These are phyloP conservation scores for Adiantum capillusveneris DNA, from an alignment of 75 land plant species.

Conservation along the genomic window DNA sequence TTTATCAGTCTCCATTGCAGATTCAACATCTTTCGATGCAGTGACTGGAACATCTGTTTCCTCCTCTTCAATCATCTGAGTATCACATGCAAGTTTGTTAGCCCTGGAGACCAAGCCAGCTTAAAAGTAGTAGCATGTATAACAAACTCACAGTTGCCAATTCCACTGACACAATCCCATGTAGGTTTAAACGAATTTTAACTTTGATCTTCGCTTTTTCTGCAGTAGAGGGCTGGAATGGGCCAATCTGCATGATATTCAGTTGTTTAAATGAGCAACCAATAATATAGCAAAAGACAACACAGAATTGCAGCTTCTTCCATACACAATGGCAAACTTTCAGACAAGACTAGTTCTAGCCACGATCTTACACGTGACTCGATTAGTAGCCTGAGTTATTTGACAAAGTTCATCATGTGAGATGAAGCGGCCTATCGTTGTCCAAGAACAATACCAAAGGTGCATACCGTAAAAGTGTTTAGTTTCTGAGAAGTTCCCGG, in stretches of 20 bases:
- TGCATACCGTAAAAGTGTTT: constrained; percentile 48
- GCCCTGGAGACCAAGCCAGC: too few species aligned
- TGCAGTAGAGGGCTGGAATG: constrained; percentile 39
- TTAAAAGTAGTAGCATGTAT: too few species aligned
- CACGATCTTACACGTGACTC: too few species aligned
- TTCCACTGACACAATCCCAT: constrained; percentile 68
- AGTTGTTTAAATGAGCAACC: neutral
- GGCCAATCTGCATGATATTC: constrained; percentile 64
- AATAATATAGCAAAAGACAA: too few species aligned
- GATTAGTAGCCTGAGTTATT: too few species aligned
- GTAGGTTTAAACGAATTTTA: constrained; percentile 59
- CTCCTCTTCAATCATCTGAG: constrained; percentile 32
- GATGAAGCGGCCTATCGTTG: too few species aligned
- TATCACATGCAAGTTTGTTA: too few species aligned
- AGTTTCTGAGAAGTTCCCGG: constrained; percentile 38
- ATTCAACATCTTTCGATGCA: constrained; percentile 8
- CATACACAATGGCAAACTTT: too few species aligned
- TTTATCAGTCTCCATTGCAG: constrained; percentile 15
- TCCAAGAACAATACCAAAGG: neutral
- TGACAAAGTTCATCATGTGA: too few species aligned
- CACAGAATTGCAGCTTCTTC: too few species aligned
- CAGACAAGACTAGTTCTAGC: too few species aligned
- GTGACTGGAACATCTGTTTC: constrained; percentile 3
- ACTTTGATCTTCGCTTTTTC: constrained; percentile 69
- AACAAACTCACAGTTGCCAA: constrained; percentile 60